Percentiles rank a stretch among this genome's conserved stretches.
phyloP scores from a whole-genome alignment of 2,329 filamentous ascomycete genomes.

The Pseudocercospora cruenta region DNA sequence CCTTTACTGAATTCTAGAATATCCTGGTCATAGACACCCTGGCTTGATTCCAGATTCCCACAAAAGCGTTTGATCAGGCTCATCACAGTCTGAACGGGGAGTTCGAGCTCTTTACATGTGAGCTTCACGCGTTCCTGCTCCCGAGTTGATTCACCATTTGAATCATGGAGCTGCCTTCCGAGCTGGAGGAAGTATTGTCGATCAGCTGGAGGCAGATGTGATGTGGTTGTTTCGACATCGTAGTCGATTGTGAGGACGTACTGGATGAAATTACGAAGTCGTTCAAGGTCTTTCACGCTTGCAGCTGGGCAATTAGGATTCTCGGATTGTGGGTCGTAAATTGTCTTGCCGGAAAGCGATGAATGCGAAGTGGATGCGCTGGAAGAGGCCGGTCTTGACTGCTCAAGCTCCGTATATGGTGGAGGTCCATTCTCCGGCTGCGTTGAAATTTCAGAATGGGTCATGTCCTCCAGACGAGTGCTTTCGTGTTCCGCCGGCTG shows the following conservation, averaged over 20 bases:
- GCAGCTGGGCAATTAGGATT: not conserved
- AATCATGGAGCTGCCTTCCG: not conserved
- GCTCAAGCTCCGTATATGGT: not conserved
- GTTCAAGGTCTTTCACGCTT: not conserved
- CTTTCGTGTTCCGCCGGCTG: not conserved
- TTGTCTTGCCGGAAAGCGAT: not conserved
- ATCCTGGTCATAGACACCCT: not conserved
- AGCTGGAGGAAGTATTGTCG: not conserved
- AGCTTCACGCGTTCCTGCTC: not conserved
- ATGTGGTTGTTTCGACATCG: not conserved
- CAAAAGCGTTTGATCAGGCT: not conserved
- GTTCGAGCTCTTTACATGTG: not conserved
- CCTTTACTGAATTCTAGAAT: not conserved
- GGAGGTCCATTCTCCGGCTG: not conserved
- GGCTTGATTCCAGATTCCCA: not conserved
- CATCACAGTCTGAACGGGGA: not conserved
- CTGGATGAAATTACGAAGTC: not conserved
- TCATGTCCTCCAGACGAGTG: not conserved
- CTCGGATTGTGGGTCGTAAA: not conserved
- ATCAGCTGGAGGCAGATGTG: not conserved
- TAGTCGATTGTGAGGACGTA: not conserved
- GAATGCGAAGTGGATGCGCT: not conserved
- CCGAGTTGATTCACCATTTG: not conserved
- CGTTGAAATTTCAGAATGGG: not conserved
- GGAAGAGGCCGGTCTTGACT: not conserved